These are phyloP conservation scores for Vitis hybrid DNA, from an alignment of 177 flowering plant genomes.

Conservation along the genomic window DNA sequence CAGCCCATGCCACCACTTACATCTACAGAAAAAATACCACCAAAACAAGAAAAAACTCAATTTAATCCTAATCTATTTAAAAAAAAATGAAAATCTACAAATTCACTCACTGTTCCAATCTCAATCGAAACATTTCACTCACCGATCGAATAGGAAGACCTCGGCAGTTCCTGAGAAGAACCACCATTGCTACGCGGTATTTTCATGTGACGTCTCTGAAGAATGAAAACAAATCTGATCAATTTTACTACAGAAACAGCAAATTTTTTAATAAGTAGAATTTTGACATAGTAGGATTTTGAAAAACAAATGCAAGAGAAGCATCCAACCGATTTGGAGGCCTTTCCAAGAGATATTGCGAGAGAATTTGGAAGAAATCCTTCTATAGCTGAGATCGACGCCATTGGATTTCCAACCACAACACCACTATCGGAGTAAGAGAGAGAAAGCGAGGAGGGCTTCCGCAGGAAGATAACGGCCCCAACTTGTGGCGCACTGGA, in stretches of 20 bases:
- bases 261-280: too few species aligned
- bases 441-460: constrained; percentile 1
- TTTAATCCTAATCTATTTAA: too few species aligned
- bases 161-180: not conserved
- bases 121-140: not conserved
- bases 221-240: not conserved
- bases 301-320: not conserved
- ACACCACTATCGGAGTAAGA: not conserved
- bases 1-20: not conserved
- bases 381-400: constrained; percentile 26
- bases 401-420: constrained; percentile 18
- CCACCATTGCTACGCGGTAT: not conserved
- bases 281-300: too few species aligned
- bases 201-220: constrained; percentile 25
- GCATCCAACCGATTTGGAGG: constrained; percentile 12
- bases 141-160: constrained; percentile 3
- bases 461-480: constrained; percentile 54
- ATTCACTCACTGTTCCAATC: too few species aligned
- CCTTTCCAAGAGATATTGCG: constrained; percentile 5
- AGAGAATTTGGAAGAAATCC: constrained; percentile 25
- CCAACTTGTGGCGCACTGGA: not conserved
- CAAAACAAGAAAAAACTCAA: not conserved
- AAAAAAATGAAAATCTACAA: too few species aligned
- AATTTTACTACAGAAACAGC: too few species aligned
- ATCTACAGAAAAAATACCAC: not conserved